These are phyloP conservation scores for Salix brachista DNA, from an alignment of 345 rosid species.

Conservation along the genomic window DNA sequence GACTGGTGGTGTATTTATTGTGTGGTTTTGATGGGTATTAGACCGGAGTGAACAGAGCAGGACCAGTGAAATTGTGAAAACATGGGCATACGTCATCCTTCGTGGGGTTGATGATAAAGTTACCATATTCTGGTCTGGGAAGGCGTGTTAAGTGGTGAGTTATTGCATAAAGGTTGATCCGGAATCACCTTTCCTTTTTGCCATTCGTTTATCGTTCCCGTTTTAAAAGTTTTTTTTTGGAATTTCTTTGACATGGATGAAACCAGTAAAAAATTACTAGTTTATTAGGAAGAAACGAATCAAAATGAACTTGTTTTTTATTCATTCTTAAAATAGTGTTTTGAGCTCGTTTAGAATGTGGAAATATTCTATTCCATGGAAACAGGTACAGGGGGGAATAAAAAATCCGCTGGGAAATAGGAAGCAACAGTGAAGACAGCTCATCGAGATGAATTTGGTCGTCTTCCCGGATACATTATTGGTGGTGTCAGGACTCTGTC, in stretches of 20 bases:
- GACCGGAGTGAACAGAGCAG: not conserved
- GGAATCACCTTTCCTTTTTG: not conserved
- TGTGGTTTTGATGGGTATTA: not conserved
- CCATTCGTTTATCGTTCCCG: not conserved
- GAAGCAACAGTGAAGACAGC: not conserved
- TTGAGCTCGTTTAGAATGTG: too few relatives aligned
- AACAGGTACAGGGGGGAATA: too few relatives aligned
- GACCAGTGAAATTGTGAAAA: not conserved
- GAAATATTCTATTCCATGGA: too few relatives aligned
- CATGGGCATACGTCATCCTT: not conserved
- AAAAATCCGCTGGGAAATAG: not conserved
- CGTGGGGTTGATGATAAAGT: not conserved
- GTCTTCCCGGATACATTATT: not conserved
- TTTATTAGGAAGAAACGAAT: too few relatives aligned
- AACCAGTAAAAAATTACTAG: too few relatives aligned
- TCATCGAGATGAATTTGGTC: not conserved
- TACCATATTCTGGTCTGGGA: not conserved
- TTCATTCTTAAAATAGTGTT: too few relatives aligned
- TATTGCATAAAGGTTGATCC: not conserved
- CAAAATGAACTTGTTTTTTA: too few relatives aligned
- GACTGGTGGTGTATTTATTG: not conserved
- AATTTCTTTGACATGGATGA: too few relatives aligned
- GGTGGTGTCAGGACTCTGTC: not conserved
- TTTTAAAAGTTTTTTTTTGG: too few relatives aligned
- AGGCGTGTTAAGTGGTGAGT: not conserved